Evolutionary conservation across 225 moss, liverwort and hornwort species (phyloP).

Genomic region (Marchantia paleacea): DNA sequence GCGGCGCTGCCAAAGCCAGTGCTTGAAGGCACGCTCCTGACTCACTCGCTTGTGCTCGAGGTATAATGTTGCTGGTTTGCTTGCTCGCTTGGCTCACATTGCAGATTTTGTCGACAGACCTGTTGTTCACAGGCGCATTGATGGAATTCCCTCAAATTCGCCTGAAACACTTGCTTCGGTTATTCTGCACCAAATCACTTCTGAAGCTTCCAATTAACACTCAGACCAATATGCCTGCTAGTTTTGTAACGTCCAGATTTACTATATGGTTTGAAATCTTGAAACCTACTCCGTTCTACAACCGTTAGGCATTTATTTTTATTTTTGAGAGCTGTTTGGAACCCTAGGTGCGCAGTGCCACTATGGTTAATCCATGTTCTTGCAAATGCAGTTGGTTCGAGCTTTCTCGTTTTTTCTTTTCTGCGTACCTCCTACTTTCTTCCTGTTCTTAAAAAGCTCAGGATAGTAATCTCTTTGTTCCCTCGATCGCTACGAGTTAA

Average conservation of each 20-base stretch:
- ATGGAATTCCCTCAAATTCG: neutral
- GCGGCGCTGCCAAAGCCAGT: conserved; percentile 94
- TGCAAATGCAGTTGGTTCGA: too few species aligned
- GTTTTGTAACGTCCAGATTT: neutral
- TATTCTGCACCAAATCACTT: neutral
- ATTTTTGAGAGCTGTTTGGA: too few species aligned
- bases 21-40: conserved; percentile 73
- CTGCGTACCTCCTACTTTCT: too few species aligned
- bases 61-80: conserved; percentile 13
- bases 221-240: neutral
- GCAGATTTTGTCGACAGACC: neutral
- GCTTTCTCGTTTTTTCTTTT: too few species aligned
- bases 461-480: too few species aligned
- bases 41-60: conserved; percentile 15
- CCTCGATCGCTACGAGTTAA: too few species aligned
- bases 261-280: too few species aligned
- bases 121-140: neutral
- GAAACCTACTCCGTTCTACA: too few species aligned
- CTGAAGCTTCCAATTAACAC: neutral
- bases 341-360: too few species aligned
- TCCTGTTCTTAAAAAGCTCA: too few species aligned
- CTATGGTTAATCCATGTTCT: too few species aligned
- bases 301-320: too few species aligned
- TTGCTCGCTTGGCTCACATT: neutral
- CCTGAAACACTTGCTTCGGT: neutral